These are phyloP conservation scores for Cucurbita moschata DNA, from an alignment of 306 rosid species.

Conservation along the genomic window DNA sequence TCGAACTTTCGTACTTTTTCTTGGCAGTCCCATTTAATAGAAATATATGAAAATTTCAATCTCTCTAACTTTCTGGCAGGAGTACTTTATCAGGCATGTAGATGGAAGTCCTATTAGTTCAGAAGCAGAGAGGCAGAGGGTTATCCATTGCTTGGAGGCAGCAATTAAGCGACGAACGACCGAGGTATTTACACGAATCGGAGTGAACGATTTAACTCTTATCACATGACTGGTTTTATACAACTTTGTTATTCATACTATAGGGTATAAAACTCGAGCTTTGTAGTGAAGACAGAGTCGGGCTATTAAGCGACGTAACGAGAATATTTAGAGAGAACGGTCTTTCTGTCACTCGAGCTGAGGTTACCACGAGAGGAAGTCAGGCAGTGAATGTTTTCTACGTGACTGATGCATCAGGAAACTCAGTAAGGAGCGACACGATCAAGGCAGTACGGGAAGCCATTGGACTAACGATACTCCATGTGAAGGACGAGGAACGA, in stretches of 20 bases:
- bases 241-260: background rate
- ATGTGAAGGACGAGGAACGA: conserved; percentile 37
- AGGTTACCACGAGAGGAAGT: conserved; percentile 61
- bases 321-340: conserved; percentile 85
- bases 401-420: conserved; percentile 82
- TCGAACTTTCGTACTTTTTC: background rate
- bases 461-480: conserved; percentile 42
- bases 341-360: conserved; percentile 66
- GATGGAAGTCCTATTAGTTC: conserved; percentile 87
- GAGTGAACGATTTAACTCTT: background rate
- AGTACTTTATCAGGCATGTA: conserved; percentile 75
- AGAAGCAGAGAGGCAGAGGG: conserved; percentile 79
- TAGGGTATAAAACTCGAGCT: conserved; percentile 90
- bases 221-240: background rate
- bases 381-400: conserved; percentile 55
- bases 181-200: conserved; percentile 29
- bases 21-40: background rate
- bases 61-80: conserved; percentile 29
- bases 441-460: conserved; percentile 62
- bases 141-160: conserved; percentile 80
- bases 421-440: conserved; percentile 58
- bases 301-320: conserved; percentile 81
- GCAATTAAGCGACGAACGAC: conserved; percentile 76
- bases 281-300: conserved; percentile 58
- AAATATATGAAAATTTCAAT: background rate